These are phyloP conservation scores for Verbascum thapsus DNA, from an alignment of 257 asterid genomes.

Conservation along the genomic window DNA sequence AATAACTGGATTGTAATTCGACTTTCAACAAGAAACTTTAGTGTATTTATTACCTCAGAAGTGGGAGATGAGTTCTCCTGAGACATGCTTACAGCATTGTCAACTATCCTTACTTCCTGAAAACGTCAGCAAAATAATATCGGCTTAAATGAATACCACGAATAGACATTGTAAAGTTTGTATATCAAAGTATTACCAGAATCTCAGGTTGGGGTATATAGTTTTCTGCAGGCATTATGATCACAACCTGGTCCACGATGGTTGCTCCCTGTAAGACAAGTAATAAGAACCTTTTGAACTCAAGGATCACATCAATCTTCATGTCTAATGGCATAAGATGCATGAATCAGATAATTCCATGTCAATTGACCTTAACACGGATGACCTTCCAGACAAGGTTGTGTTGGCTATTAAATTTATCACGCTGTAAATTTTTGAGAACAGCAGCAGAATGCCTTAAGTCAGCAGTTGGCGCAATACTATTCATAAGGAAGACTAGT, in stretches of 20 bases:
- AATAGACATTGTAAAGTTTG: background rate
- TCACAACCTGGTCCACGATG: conserved; percentile 36
- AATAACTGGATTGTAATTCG: background rate
- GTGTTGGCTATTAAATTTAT: conserved; percentile 4
- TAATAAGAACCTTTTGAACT: conserved; percentile 15
- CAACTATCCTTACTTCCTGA: conserved; percentile 44
- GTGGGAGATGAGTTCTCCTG: conserved; percentile 40
- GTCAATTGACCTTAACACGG: conserved; percentile 3
- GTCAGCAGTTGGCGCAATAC: background rate
- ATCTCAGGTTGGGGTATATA: conserved; percentile 26
- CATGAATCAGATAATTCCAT: conserved; percentile 12
- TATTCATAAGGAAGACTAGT: conserved; percentile 13
- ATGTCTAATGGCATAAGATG: conserved; percentile 21
- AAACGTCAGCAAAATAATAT: background rate
- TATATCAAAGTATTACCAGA: conserved; percentile 19
- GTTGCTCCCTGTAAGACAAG: conserved; percentile 39
- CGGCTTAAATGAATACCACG: background rate
- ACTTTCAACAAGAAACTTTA: background rate
- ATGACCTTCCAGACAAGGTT: background rate
- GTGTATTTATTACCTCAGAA: conserved; percentile 53
- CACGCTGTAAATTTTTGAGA: conserved; percentile 10
- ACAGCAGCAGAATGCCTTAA: background rate
- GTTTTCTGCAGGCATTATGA: conserved; percentile 31
- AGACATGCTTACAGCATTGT: conserved; percentile 35
- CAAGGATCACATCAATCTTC: background rate